phyloP scores from a whole-genome alignment of 1,284 basidiomycete species.

The Cryptococcus floricola region DNA sequence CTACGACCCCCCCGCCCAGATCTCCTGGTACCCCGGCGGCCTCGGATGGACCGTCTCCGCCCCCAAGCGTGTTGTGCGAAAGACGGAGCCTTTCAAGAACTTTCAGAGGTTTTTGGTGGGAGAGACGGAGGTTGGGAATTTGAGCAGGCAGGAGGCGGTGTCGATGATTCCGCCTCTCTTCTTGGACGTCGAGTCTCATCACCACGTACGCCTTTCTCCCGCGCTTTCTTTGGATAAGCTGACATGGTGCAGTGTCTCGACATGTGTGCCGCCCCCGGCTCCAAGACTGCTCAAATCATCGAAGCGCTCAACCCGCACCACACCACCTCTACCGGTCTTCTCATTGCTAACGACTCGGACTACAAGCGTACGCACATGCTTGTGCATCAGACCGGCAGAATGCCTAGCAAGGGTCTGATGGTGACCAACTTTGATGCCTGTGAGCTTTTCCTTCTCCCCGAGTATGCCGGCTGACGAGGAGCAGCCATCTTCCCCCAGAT shows the following conservation, averaged over 20 bases:
- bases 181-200: slow-evolving; percentile 88
- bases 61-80: slow-evolving; percentile 82
- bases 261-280: slow-evolving; percentile 99
- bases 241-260: slow-evolving; percentile 68
- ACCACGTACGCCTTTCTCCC: slow-evolving; percentile 56
- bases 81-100: slow-evolving; percentile 87
- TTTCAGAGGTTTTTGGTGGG: slow-evolving; percentile 97
- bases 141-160: slow-evolving; percentile 95
- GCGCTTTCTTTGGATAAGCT: not conserved
- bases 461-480: not conserved
- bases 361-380: slow-evolving; percentile 93
- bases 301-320: slow-evolving; percentile 49
- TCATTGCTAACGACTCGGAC: slow-evolving; percentile 57
- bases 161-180: slow-evolving; percentile 98
- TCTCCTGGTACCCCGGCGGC: slow-evolving; percentile 90
- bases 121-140: slow-evolving; percentile 96
- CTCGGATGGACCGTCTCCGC: slow-evolving; percentile 96
- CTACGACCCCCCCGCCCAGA: slow-evolving; percentile 69
- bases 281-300: slow-evolving; percentile 59
- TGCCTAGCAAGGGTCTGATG: slow-evolving; percentile 87
- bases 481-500: slow-evolving; percentile 72
- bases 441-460: slow-evolving; percentile 13
- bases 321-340: slow-evolving; percentile 41
- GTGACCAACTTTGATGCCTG: slow-evolving; percentile 94
- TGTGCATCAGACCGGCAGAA: slow-evolving; percentile 92